A percentile compares a stretch with the other conserved stretches of the same genome.
phyloP scores from a whole-genome alignment of 495 filamentous ascomycete species.

The Daldinia childiae region DNA sequence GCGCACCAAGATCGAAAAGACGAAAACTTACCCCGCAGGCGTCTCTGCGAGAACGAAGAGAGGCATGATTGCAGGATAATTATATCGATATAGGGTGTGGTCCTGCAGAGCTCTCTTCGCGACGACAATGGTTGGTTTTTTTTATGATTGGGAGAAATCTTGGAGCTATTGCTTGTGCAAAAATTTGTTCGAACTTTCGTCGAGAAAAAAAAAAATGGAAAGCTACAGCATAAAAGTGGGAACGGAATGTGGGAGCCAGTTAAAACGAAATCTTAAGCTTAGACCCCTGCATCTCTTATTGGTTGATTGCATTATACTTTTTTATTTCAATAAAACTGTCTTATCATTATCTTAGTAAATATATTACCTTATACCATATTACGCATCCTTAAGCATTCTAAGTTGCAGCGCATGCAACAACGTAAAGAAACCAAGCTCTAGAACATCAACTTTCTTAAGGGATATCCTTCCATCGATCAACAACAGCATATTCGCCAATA shows the following conservation, averaged over 20 bases:
- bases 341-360: slow-evolving; percentile 10
- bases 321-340: not conserved
- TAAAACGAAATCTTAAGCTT: not conserved
- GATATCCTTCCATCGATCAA: slow-evolving; percentile 44
- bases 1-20: slow-evolving; percentile 8
- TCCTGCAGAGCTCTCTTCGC: slow-evolving; percentile 46
- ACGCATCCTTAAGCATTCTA: slow-evolving; percentile 29
- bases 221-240: slow-evolving; percentile 40
- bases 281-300: not conserved
- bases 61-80: slow-evolving; percentile 64
- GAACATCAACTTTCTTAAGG: slow-evolving; percentile 31
- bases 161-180: slow-evolving; percentile 30
- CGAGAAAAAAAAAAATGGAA: slow-evolving; percentile 37
- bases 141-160: slow-evolving; percentile 19
- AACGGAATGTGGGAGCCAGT: slow-evolving; percentile 28
- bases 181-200: slow-evolving; percentile 34
- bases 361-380: slow-evolving; percentile 15
- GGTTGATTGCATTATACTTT: not conserved
- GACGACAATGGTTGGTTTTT: slow-evolving; percentile 22
- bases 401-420: slow-evolving; percentile 23
- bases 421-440: slow-evolving; percentile 6
- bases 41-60: slow-evolving; percentile 90
- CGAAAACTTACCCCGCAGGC: slow-evolving; percentile 73
- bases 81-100: slow-evolving; percentile 3
- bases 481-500: slow-evolving; percentile 54